Evolutionary conservation across 2,329 filamentous ascomycete species (phyloP).

Genomic region (Chaetomiaceae sp.): DNA sequence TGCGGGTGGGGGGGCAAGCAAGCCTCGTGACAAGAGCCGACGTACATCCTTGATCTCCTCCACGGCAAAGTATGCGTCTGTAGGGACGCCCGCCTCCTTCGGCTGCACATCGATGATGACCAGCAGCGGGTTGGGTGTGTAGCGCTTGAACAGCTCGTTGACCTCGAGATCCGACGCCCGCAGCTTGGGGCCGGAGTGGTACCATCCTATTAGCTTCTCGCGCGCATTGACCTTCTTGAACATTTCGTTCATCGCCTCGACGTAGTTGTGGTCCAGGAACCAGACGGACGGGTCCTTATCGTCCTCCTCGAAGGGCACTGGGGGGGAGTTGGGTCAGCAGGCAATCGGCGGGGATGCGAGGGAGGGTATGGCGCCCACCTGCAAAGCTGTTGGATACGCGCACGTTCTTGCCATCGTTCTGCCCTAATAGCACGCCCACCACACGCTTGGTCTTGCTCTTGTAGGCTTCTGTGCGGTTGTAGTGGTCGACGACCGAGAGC

Average conservation of each 20-base stretch:
- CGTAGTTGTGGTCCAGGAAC: conserved; percentile 99
- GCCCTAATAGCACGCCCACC: conserved; percentile 87
- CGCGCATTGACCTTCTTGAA: conserved; percentile 99
- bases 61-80: conserved; percentile 97
- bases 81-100: conserved; percentile 95
- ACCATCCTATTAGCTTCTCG: conserved; percentile 99
- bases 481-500: conserved; percentile 96
- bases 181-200: conserved; percentile 96
- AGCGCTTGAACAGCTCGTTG: conserved; percentile 99
- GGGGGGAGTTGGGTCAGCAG: conserved; percentile 17
- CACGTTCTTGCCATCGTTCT: conserved; percentile 94
- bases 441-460: conserved; percentile 80
- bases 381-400: conserved; percentile 99
- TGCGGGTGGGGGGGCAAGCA: neutral
- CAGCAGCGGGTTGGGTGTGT: conserved; percentile 91
- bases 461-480: conserved; percentile 85
- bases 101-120: conserved; percentile 99
- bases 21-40: conserved; percentile 23
- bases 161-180: conserved; percentile 95
- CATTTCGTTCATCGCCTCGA: conserved; percentile 99
- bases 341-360: conserved; percentile 3
- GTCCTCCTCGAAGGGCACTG: conserved; percentile 98
- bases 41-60: conserved; percentile 98
- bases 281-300: conserved; percentile 98
- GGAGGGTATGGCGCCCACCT: conserved; percentile 51